Percentiles rank a stretch among this genome's conserved stretches.
These are phyloP conservation scores for Phylloporus sp. DNA, from an alignment of 768 basidiomycete genomes.

Conservation along the genomic window DNA sequence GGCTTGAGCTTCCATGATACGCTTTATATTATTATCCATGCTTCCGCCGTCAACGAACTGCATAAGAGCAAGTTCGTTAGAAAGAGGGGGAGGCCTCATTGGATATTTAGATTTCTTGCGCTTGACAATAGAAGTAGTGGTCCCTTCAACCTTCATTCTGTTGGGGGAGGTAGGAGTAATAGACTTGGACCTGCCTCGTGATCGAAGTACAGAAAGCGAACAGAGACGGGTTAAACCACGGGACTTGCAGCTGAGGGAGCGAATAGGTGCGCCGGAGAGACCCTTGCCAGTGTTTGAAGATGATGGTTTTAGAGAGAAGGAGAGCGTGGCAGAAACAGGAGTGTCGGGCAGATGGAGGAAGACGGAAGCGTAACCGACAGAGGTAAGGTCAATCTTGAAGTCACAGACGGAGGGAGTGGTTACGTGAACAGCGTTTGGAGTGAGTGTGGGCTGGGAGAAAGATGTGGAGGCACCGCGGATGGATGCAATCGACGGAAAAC, in stretches of 20 bases:
- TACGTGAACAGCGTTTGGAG: constrained; percentile 33
- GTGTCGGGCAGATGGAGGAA: constrained; percentile 58
- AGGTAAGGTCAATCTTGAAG: constrained; percentile 50
- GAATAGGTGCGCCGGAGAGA: constrained; percentile 16
- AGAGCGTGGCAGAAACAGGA: constrained; percentile 29
- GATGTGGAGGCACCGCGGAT: constrained; percentile 41
- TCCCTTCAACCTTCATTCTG: constrained; percentile 18
- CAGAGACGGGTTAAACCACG: constrained; percentile 43
- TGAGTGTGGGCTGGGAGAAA: constrained; percentile 42
- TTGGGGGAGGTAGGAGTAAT: constrained; percentile 26
- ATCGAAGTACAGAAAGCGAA: constrained; percentile 48
- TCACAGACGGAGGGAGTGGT: constrained; percentile 44
- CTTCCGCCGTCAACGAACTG: constrained; percentile 66
- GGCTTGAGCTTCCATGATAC: constrained; percentile 54
- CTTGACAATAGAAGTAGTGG: constrained; percentile 35
- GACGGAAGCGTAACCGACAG: constrained; percentile 62
- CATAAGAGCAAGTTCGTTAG: constrained; percentile 64
- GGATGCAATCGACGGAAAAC: constrained; percentile 38
- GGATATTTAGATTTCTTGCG: constrained; percentile 54
- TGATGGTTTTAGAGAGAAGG: constrained; percentile 8
- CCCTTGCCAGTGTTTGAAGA: constrained; percentile 5
- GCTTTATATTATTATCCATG: constrained; percentile 50
- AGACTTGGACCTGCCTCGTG: constrained; percentile 38
- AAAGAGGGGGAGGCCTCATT: constrained; percentile 46
- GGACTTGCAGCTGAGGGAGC: constrained; percentile 14